Evolutionary conservation across 2,329 filamentous ascomycete species (phyloP).

Genomic region (Diaporthe citriasiana): DNA sequence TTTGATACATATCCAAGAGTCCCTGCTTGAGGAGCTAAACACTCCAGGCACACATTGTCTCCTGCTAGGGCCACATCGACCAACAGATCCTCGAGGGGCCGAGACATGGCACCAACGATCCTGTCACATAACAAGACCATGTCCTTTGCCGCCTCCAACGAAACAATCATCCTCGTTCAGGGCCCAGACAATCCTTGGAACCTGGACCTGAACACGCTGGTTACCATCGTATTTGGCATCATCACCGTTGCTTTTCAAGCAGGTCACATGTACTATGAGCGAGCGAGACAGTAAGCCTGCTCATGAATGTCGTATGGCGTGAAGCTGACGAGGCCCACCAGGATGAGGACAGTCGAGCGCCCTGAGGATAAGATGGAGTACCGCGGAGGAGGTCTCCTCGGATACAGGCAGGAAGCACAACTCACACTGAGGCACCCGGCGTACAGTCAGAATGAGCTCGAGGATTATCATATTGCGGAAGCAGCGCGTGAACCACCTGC

Average conservation of each 20-base stretch:
- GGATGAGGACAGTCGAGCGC: not conserved
- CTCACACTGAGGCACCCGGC: not conserved
- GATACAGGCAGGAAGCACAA: not conserved
- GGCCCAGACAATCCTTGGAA: not conserved
- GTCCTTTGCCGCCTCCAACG: not conserved
- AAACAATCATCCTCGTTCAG: not conserved
- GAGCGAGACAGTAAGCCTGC: not conserved
- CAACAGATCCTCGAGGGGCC: fast-evolving
- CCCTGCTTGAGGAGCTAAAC: not conserved
- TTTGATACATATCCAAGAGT: no score
- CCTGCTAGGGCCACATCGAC: no score
- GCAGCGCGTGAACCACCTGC: not conserved
- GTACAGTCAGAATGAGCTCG: not conserved
- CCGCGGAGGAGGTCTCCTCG: no score
- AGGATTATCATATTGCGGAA: not conserved
- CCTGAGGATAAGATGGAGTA: not conserved
- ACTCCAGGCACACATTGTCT: no score
- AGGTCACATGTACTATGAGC: not conserved
- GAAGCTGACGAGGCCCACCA: not conserved
- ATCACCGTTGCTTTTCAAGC: not conserved
- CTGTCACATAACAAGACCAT: not conserved
- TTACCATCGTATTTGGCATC: slow-evolving; percentile 22
- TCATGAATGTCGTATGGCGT: not conserved
- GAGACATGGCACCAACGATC: not conserved
- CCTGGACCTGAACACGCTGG: slow-evolving; percentile 30